Evolutionary conservation across 805 yeast genomes (phyloP).

Genomic region (Ogataea ganodermae): DNA sequence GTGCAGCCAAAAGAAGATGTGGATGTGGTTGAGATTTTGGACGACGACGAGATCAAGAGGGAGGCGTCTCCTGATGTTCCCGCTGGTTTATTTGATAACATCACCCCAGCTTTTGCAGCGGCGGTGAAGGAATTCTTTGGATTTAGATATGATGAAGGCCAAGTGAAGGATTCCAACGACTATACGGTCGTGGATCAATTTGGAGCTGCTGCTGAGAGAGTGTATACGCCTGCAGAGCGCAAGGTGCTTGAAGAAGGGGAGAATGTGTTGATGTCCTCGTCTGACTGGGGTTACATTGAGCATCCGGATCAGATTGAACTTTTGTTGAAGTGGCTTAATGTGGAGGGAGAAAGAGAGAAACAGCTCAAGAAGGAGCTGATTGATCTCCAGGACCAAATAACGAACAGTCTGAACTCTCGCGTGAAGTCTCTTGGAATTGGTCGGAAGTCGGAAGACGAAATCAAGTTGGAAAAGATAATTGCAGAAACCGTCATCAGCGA

Average conservation of each 20-base stretch:
- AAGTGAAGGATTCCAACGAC: constrained; percentile 26
- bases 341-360: constrained; percentile 74
- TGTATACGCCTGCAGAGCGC: constrained; percentile 46
- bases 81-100: not conserved
- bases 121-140: constrained; percentile 36
- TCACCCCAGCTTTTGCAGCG: constrained; percentile 16
- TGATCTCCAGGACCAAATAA: constrained; percentile 52
- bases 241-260: constrained; percentile 70
- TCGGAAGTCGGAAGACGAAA: constrained; percentile 43
- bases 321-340: constrained; percentile 67
- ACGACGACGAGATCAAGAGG: constrained; percentile 2
- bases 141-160: constrained; percentile 32
- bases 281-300: constrained; percentile 76
- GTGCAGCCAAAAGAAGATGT: constrained; percentile 6
- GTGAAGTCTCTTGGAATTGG: constrained; percentile 53
- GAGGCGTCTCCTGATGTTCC: not conserved
- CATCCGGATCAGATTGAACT: constrained; percentile 54
- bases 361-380: constrained; percentile 62
- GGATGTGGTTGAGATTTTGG: constrained; percentile 5
- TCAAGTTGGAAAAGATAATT: constrained; percentile 42
- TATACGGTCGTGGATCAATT: constrained; percentile 37
- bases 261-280: constrained; percentile 50
- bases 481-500: constrained; percentile 40
- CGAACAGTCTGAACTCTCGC: constrained; percentile 59
- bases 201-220: constrained; percentile 37